Evolutionary conservation across 345 rosid species (phyloP).

Genomic region (Luvunga scandens): DNA sequence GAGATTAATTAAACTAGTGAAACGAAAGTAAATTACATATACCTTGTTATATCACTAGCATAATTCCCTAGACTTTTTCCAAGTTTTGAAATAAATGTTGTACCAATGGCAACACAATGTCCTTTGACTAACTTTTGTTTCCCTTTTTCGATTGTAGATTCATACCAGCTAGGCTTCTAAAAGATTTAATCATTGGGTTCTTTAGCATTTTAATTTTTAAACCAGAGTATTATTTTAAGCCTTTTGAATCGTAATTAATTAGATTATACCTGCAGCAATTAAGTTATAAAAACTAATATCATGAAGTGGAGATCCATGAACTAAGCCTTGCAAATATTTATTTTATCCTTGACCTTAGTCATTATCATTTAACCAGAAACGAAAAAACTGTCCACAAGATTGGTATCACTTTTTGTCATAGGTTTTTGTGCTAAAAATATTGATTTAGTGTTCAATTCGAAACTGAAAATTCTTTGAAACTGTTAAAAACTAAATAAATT

Average conservation of each 20-base stretch:
- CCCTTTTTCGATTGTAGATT: neutral
- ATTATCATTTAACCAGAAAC: neutral
- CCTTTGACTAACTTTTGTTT: neutral
- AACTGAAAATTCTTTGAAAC: neutral
- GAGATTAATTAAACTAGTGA: too few relatives aligned
- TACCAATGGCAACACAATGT: neutral
- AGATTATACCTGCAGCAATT: neutral
- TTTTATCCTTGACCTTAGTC: neutral
- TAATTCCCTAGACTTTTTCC: neutral
- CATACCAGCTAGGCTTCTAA: neutral
- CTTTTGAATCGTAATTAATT: neutral
- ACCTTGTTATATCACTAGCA: neutral
- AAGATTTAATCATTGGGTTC: slow-evolving; percentile 4
- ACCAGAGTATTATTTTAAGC: neutral
- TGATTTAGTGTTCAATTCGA: neutral
- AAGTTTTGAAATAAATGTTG: neutral
- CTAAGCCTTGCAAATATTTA: neutral
- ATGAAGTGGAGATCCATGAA: slow-evolving; percentile 16
- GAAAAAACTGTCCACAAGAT: neutral
- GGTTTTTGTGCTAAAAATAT: neutral
- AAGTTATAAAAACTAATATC: neutral
- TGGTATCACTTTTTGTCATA: neutral
- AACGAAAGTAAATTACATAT: too few relatives aligned
- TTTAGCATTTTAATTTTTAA: neutral
- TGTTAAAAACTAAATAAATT: neutral